Evolutionary conservation across 805 yeast species (phyloP).

Genomic region (Tetrapisispora fleetii): DNA sequence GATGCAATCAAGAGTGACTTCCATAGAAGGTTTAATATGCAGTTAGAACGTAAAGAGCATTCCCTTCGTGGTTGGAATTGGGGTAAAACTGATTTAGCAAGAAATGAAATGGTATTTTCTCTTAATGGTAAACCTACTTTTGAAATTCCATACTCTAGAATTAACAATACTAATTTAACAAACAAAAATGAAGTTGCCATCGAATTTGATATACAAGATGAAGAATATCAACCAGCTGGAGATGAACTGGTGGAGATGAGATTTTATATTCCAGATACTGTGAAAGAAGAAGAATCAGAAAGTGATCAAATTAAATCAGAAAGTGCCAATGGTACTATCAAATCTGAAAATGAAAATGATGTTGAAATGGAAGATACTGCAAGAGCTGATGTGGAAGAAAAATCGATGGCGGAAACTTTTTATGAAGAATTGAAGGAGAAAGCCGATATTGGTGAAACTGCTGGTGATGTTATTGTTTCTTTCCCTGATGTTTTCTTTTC

Average conservation of each 20-base stretch:
- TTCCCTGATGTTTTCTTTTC: constrained; percentile 84
- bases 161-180: constrained; percentile 78
- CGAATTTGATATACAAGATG: constrained; percentile 59
- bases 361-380: constrained; percentile 10
- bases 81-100: constrained; percentile 89
- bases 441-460: constrained; percentile 88
- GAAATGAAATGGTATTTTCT: constrained; percentile 80
- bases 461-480: constrained; percentile 91
- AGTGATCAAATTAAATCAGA: constrained; percentile 24
- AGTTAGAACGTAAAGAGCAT: constrained; percentile 79
- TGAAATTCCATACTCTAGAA: constrained; percentile 75
- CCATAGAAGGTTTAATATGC: constrained; percentile 61
- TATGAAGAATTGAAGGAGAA: constrained; percentile 85
- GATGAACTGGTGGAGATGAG: constrained; percentile 95
- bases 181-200: constrained; percentile 91
- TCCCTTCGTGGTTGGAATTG: constrained; percentile 98
- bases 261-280: constrained; percentile 84
- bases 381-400: constrained; percentile 16
- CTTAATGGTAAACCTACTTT: constrained; percentile 83
- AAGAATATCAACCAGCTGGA: constrained; percentile 59
- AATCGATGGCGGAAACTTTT: constrained; percentile 72
- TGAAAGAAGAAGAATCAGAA: constrained; percentile 36
- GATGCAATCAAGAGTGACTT: constrained; percentile 72
- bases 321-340: constrained; percentile 2
- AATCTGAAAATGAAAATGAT: constrained; percentile 12